Conservation (phyloP, 192 early-diverging fungal genomes). For the Phlyctochytrium planicorne region DNA sequence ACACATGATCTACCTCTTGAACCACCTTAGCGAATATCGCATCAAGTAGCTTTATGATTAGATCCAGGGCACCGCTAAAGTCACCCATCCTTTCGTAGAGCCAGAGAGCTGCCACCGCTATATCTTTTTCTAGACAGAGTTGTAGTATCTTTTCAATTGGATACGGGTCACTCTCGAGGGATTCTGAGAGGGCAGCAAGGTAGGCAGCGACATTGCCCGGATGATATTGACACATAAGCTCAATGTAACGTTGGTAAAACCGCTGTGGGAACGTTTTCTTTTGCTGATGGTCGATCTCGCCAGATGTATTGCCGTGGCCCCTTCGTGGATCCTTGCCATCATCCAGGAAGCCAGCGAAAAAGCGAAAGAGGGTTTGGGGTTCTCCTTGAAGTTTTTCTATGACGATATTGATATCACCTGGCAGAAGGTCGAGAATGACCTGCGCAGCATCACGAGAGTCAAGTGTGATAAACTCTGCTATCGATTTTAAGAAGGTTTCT, state of each 20-base stretch:
- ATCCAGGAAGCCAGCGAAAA: slow-evolving; percentile 32
- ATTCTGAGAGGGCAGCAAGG: slow-evolving; percentile 16
- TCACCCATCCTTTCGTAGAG: slow-evolving; percentile 38
- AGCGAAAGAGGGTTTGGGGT: slow-evolving; percentile 23
- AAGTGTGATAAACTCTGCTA: slow-evolving; percentile 21
- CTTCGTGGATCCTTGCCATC: slow-evolving; percentile 22
- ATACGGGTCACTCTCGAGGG: slow-evolving; percentile 33
- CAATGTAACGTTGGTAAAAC: slow-evolving; percentile 34
- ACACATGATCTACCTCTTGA: not conserved
- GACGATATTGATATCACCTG: slow-evolving; percentile 23
- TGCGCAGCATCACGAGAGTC: slow-evolving; percentile 28
- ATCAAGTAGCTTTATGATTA: slow-evolving; percentile 21
- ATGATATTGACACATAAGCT: slow-evolving; percentile 26
- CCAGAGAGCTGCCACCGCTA: slow-evolving; percentile 37
- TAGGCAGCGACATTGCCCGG: slow-evolving; percentile 26
- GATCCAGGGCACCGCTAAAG: slow-evolving; percentile 27
- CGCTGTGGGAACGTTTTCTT: not conserved
- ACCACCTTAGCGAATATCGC: not conserved
- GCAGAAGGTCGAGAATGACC: slow-evolving; percentile 27
- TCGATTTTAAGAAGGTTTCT: slow-evolving; percentile 19
- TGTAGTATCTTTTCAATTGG: slow-evolving; percentile 31
- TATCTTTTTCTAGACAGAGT: slow-evolving; percentile 24
- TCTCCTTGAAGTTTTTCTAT: slow-evolving; percentile 18
- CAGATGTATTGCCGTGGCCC: not conserved
- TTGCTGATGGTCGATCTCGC: not conserved